Percentiles rank a stretch among this genome's conserved stretches.
Evolutionary conservation across 2,329 filamentous ascomycete species (phyloP).

Genomic region (Aspergillus ochraceoroseus): DNA sequence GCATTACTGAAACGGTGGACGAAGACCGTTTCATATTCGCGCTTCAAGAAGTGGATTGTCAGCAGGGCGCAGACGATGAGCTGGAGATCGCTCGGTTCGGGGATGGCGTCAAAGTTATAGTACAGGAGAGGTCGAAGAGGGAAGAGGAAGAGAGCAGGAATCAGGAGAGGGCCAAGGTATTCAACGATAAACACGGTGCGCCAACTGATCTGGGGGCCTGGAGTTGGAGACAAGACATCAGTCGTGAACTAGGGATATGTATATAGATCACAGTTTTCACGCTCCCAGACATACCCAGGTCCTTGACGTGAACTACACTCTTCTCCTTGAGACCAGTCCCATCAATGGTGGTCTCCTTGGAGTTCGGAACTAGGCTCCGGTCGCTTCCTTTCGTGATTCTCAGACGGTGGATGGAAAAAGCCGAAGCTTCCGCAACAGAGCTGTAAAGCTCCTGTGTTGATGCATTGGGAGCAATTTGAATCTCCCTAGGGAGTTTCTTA

Average conservation of each 20-base stretch:
- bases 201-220: constrained; percentile 87
- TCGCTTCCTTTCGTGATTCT: constrained; percentile 62
- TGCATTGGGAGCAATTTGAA: constrained; percentile 50
- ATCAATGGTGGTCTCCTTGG: constrained; percentile 48
- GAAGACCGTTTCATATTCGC: constrained; percentile 89
- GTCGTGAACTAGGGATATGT: neutral
- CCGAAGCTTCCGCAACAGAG: constrained; percentile 51
- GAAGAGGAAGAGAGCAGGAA: constrained; percentile 71
- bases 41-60: constrained; percentile 82
- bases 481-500: constrained; percentile 54
- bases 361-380: constrained; percentile 54
- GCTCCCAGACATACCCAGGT: constrained; percentile 64
- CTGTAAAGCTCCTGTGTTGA: constrained; percentile 54
- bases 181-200: constrained; percentile 91
- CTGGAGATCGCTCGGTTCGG: constrained; percentile 60
- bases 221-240: neutral
- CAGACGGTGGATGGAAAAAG: constrained; percentile 55
- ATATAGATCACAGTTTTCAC: neutral
- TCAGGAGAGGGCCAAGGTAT: constrained; percentile 84
- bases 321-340: constrained; percentile 55
- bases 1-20: constrained; percentile 91
- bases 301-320: constrained; percentile 75
- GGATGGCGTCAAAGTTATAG: constrained; percentile 47
- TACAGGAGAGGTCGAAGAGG: constrained; percentile 69
- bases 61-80: constrained; percentile 69